Evolutionary conservation across 805 yeast genomes (phyloP), one percentile per base, ranked within the genome.

Genomic region (Wickerhamomyces xylosicus): DNA sequence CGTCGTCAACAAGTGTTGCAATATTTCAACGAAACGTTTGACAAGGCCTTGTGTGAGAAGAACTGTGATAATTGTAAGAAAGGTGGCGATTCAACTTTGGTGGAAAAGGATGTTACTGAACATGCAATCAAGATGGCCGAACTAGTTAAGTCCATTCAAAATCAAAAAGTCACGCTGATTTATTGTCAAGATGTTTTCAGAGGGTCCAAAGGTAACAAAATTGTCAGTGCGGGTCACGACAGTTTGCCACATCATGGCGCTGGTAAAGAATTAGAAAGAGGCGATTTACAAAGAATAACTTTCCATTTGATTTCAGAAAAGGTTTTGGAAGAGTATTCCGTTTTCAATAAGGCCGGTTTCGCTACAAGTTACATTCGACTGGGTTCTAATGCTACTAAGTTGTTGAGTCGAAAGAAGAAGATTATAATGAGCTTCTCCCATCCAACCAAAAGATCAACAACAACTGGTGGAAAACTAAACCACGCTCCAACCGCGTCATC

Each of bases 1-100:
- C 73, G 98, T 40, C 70, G 97, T 45, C 74, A 78, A 49, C 89
- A 87, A 49, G 95, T 92, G 3, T 65, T 92, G 37, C 90, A 85
- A 37, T 92, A 89, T 54, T 92, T 92, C 62, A 85, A 85, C 58
- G 98, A 92, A 55, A 63, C 62, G 5, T 89, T 90, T 54, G 74
- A 84, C 43, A 67, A 81, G 9, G 62, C 57, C 18, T 62, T 69
- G 15, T 92, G 98, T 56, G 58, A 64, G 13, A 73, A 74, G 42
- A 71, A 76, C 45, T 92, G 98, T 65, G 98, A 92, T 61, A 87
- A 87, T 54, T 90, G 98, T 64, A 54, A 57, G 6, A 63, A 71
- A 32, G 62, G 69, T 37, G 63, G 61, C 11, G 57, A 56, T 19
- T 56, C 65, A 8, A 62, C 62, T 18, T 64, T 69, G 16, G 70